Base-by-base conservation (phyloP, 306 rosid species). In the Begonia loranthoides region DNA sequence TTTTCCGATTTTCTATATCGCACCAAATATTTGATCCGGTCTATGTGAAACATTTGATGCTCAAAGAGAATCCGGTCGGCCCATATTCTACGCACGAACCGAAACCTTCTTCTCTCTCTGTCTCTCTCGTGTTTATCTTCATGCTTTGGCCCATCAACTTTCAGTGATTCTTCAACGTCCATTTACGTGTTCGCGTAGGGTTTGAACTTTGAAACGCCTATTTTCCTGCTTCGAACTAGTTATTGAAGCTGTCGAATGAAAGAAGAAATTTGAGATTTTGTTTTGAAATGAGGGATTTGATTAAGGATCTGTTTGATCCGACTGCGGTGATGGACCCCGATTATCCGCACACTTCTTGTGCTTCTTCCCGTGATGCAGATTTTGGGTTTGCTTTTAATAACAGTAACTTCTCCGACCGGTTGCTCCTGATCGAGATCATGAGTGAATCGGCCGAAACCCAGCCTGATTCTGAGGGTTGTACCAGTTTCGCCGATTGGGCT, bases 351-450 rank as follows among this genome's bases (percentile, higher is more conserved):
- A 68, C 71, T 36, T 68, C 55, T 16, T 64, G 88, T 10, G 28
- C 61, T 10, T 73, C 87, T 15, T 65, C 72, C 2, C 19, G 66
- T 17, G 99, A 86, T 13, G 69, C 87, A 19, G 93, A 92, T 71
- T 92, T 92, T 54, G 99, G 69, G 13, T 92, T 92, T 69, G 96
- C 99, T 55, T 92, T 92, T 66, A 83, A 92, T 71, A 96, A 79
- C 54, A 81, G 94, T 19, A 92, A 92, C 64, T 92, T 92, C 87
- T 92, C 99, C 34, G 99, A 92, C 59, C 73, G 99, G 47, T 22
- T 79, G 62, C 89, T 92, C n/a, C 77, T 77, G 64, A 87, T 92
- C 75, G 99, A 92, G 76, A 83, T 92, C 73, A 67, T 77, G 79
- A 63, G 68, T 6, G 93, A 92, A 34, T 17, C 78, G 0, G 62